These are phyloP conservation scores for Penicillium sp. DNA, from an alignment of 2,329 filamentous ascomycete species.

Conservation along the genomic window DNA sequence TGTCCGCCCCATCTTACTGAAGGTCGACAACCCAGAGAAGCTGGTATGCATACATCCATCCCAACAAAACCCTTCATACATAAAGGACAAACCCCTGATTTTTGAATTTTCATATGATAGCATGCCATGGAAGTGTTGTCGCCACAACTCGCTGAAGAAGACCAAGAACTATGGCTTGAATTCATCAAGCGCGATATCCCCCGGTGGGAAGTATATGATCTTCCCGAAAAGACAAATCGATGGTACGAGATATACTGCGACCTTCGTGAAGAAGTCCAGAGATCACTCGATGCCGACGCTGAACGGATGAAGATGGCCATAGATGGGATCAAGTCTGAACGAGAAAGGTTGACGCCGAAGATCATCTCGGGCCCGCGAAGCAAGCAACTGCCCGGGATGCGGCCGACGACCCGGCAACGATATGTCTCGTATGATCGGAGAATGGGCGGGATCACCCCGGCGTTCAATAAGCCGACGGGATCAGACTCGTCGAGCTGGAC, in stretches of 20 bases:
- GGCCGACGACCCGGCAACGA: background rate
- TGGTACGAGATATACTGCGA: conserved; percentile 78
- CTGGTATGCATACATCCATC: too few relatives aligned
- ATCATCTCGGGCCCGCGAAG: conserved; percentile 50
- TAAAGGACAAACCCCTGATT: background rate
- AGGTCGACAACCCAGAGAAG: conserved; percentile 70
- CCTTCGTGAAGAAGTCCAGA: conserved; percentile 60
- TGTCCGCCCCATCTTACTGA: conserved; percentile 65
- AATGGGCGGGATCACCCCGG: conserved; percentile 31
- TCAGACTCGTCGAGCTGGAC: conserved; percentile 22
- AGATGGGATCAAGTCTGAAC: conserved; percentile 57
- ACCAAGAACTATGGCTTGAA: conserved; percentile 70
- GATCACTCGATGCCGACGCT: conserved; percentile 57
- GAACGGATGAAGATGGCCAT: conserved; percentile 58
- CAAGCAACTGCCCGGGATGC: conserved; percentile 1
- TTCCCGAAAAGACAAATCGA: conserved; percentile 63
- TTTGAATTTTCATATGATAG: conserved; percentile 23
- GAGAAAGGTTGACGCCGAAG: conserved; percentile 56
- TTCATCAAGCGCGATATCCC: conserved; percentile 78
- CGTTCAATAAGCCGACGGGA: too few relatives aligned
- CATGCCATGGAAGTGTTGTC: conserved; percentile 68
- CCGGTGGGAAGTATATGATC: conserved; percentile 62
- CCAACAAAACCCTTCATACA: too few relatives aligned
- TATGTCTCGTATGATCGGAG: conserved; percentile 34
- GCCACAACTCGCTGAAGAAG: conserved; percentile 69